Evolutionary conservation across 2,329 filamentous ascomycete genomes (phyloP).

Genomic region (Pestalotiopsis sp.): DNA sequence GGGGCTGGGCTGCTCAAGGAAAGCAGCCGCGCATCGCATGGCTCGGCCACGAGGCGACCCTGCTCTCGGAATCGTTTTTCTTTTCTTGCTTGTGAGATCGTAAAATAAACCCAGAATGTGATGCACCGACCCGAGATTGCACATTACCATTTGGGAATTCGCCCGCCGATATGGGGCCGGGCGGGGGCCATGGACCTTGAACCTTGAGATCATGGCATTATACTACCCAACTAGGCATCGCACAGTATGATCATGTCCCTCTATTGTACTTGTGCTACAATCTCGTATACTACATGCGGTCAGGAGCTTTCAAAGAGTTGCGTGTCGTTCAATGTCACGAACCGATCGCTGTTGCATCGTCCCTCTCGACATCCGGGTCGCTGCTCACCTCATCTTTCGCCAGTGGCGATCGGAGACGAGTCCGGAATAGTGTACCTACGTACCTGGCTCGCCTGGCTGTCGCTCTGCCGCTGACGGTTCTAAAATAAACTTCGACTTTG

Average conservation of each 20-base stretch:
- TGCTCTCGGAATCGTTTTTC: neutral
- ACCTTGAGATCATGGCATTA: too few relatives aligned
- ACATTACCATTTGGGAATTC: neutral
- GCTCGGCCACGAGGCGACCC: neutral
- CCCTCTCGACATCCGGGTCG: too few relatives aligned
- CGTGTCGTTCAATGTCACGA: too few relatives aligned
- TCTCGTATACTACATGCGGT: too few relatives aligned
- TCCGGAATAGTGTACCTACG: too few relatives aligned
- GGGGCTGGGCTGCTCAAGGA: neutral
- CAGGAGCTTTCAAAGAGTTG: too few relatives aligned
- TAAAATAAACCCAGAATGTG: neutral
- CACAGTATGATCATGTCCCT: too few relatives aligned
- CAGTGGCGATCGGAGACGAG: neutral
- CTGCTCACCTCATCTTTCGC: neutral
- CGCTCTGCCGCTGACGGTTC: slow-evolving; percentile 6
- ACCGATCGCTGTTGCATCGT: too few relatives aligned
- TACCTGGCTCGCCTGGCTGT: neutral
- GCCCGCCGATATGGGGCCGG: neutral
- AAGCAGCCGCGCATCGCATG: too few relatives aligned
- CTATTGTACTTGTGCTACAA: too few relatives aligned
- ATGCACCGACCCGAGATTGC: neutral
- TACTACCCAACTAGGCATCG: too few relatives aligned
- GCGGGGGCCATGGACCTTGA: too few relatives aligned
- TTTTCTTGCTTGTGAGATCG: neutral
- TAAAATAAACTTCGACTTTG: slow-evolving; percentile 6